Evolutionary conservation across 2,329 filamentous ascomycete genomes (phyloP), one percentile per base, ranked within the genome.

Genomic region (Elsinoe fawcettii): DNA sequence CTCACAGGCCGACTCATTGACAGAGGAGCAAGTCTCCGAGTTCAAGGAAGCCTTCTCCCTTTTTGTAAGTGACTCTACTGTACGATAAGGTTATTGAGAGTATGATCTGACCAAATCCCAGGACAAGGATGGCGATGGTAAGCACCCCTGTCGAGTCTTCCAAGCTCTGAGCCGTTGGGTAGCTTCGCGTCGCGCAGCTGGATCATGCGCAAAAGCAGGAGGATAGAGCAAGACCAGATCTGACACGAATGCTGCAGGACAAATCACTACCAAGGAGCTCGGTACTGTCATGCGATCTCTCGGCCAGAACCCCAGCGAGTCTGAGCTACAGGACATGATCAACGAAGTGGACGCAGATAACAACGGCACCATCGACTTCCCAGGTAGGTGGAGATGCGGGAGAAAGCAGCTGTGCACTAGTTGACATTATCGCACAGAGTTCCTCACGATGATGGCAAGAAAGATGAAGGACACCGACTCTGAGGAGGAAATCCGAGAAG

Each of bases 41-140:
- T 99, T 97, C 83, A 99, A 97, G 88, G 93, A 99, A 81, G 93
- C 93, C 57, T 99, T 99, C 80, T 99, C 93, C 74, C 89, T 99
- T 66, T 99, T 99, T 77, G 93, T 99, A 86, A 86, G 93, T 85
- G 57, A 9, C 25, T 51, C 25, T 57, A 12, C 23, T 51, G 22
- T 18, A 12, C 16, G 25, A n/a, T 8, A 11, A 18, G 8, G 25
- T 5, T 3, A 16, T 53, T 14, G 23, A 25, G 12, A 14, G 20
- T 14, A 46, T 14, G 5, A 34, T 20, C 43, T 57, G 27, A 41
- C 32, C 22, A 37, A 18, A 4, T 30, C 20, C n/a, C 36, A 81
- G 78, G 78, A 81, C 75, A 81, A 80, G 69, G 78, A 81, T 67
- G 77, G 77, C 69, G 77, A 80, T 76, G 78, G 77, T 80, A 67